Base-by-base conservation (phyloP, 306 rosid genomes). In the Benincasa hispida region DNA sequence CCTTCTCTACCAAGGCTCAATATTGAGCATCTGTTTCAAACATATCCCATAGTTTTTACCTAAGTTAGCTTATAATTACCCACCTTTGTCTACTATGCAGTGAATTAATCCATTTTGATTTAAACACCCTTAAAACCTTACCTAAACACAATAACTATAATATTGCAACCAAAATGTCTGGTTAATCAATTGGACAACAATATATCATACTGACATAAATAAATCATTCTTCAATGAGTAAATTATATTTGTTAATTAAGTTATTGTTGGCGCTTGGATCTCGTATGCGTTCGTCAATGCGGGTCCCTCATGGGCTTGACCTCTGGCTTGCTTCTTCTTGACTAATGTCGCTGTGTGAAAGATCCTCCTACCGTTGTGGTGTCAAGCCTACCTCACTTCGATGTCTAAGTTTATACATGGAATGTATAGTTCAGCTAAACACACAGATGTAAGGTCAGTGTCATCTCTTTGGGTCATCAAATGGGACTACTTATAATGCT, bases 1-100 rank as follows among this genome's bases (percentile, higher is more conserved):
- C 25, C 96, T 92, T 92, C 80, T 77, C 59, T 60, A 35, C 81
- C 63, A 90, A 87, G 91, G 50, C 78, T 83, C 53, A 4, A 70
- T 21, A 17, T 74, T 69, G 34, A 2, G 37, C 73, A 76, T 53
- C 14, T 60, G 13, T 39, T 67, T 34, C 55, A 74, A 47, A 21
- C 17, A 54, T 8, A 8, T 50, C 0, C n/a, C 8, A 37, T 3
- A 37, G 3, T 30, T 14, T 24, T 10, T 17, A 48, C 6, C 19
- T 27, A 72, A 48, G 10, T 58, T 41, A 21, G 59, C 48, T 51
- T 80, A 17, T 11, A 25, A 59, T 12, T 59, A 59, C 19, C 28
- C 28, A 9, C 14, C 15, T 66, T 37, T n/a, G n/a, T 74, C 54
- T 25, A 37, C 69, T 59, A 66, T 63, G 28, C 21, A n/a, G 27